phyloP scores from a whole-genome alignment of 2,329 filamentous ascomycete genomes.

The Echinosphaeria canescens region DNA sequence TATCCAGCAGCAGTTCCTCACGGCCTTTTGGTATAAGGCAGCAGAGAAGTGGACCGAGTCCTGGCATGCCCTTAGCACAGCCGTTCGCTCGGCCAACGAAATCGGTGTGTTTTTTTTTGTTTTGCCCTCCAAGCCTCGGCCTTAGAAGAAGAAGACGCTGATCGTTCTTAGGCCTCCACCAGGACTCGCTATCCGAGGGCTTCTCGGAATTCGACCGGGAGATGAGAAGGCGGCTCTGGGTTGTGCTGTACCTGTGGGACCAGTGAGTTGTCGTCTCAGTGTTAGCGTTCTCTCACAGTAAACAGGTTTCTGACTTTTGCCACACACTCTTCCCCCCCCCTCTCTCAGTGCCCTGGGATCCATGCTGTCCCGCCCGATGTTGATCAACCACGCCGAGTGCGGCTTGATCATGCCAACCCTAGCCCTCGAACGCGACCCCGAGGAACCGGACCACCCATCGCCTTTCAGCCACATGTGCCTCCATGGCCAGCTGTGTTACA shows the following conservation, averaged over 20 bases:
- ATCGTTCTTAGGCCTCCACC: slow-evolving; percentile 13
- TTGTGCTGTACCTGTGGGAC: slow-evolving; percentile 22
- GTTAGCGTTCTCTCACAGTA: slow-evolving; percentile 1
- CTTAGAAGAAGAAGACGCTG: slow-evolving; percentile 2
- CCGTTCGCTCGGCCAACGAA: slow-evolving; percentile 24
- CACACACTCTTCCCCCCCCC: not conserved
- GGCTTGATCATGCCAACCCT: slow-evolving; percentile 16
- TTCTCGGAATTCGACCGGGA: slow-evolving; percentile 21
- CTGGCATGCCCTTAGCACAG: slow-evolving; percentile 20
- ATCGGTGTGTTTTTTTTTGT: slow-evolving; percentile 11
- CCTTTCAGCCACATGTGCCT: slow-evolving; percentile 19
- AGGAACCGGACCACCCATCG: slow-evolving; percentile 13
- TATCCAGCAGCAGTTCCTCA: slow-evolving; percentile 25
- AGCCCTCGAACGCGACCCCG: slow-evolving; percentile 11
- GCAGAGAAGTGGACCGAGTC: slow-evolving; percentile 22
- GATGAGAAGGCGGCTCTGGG: slow-evolving; percentile 22
- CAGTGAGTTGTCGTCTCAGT: slow-evolving; percentile 12
- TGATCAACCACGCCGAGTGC: slow-evolving; percentile 17
- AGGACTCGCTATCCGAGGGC: slow-evolving; percentile 11
- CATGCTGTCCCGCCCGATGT: slow-evolving; percentile 17
- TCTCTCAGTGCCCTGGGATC: slow-evolving; percentile 14
- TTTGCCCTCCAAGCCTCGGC: not conserved
- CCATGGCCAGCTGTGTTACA: slow-evolving; percentile 13
- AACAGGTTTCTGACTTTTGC: not conserved
- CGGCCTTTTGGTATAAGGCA: slow-evolving; percentile 21